Evolutionary conservation across 2,329 filamentous ascomycete genomes (phyloP), one percentile per base, ranked within the genome.

Genomic region (Tolypocladium paradoxum): DNA sequence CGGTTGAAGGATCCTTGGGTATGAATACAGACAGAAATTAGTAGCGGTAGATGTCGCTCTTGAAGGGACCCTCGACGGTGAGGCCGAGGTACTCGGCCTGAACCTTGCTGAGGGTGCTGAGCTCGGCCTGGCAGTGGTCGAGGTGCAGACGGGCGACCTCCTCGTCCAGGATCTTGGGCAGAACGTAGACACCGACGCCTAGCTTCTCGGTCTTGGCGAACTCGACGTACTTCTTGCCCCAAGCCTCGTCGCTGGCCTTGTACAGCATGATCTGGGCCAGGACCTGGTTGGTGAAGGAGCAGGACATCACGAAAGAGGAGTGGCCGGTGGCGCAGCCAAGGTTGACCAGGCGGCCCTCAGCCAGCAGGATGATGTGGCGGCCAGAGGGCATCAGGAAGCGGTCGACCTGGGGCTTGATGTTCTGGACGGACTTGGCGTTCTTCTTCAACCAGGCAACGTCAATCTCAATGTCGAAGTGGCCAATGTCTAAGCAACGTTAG

Each of bases 241-340:
- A 99, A 54, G 78, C 86, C 70, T 82, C 82, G 71, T 97, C 91
- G 66, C 86, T 81, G 67, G 84, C 86, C 87, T 97, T 97, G 88
- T 76, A 99, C 68, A 99, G 80, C 80, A 95, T 87, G 78, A 99
- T 97, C 82, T 99, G 93, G 63, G 93, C 93, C 73, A 99, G 89
- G 67, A 97, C 93, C 83, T 99, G 93, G 87, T 99, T 99, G 83
- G 91, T 95, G 87, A 99, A 99, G 60, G 92, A 97, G 87, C 93
- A 99, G 66, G 91, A 96, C 93, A 99, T 97, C 63, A 99, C 93
- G 76, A 99, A 99, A 51, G 92, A 97, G 64, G 91, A 96, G 87
- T 99, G 93, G 64, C 93, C 93, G 60, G 93, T 99, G 71, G 93
- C 93, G 76, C 93, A 99, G 75, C 93, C 93, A 65, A 99, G 82